A percentile compares a stretch with the other conserved stretches of the same genome.
phyloP scores from a whole-genome alignment of 768 basidiomycete species.

The Leccinum barrowsii region DNA sequence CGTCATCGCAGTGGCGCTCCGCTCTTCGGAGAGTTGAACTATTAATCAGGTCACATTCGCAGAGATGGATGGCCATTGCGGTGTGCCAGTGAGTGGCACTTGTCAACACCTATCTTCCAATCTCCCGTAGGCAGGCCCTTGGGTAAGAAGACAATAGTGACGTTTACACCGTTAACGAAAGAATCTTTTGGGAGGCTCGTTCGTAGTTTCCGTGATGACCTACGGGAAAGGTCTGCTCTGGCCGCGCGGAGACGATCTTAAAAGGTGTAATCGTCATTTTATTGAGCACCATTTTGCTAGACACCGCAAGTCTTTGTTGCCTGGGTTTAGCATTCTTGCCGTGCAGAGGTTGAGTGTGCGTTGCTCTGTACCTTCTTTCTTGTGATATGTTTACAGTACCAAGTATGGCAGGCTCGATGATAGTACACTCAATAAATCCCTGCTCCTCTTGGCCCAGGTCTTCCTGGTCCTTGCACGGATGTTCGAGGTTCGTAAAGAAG shows the following conservation, averaged over 20 bases:
- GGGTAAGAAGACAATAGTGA: neutral
- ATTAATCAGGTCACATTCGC: no score
- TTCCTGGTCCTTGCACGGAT: slow-evolving; percentile 36
- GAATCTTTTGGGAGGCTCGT: neutral
- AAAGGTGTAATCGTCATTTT: neutral
- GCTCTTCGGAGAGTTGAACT: no score
- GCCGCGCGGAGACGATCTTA: neutral
- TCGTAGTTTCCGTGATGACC: neutral
- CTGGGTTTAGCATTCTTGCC: slow-evolving; percentile 38
- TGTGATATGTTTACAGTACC: neutral
- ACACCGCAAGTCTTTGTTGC: slow-evolving; percentile 36
- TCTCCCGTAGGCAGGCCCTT: no score
- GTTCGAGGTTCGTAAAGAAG: slow-evolving; percentile 24
- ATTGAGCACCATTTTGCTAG: slow-evolving; percentile 9
- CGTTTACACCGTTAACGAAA: neutral
- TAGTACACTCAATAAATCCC: slow-evolving; percentile 31
- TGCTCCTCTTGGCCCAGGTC: slow-evolving; percentile 35
- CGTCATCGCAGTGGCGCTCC: no score
- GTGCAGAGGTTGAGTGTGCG: slow-evolving; percentile 29
- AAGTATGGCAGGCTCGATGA: slow-evolving; percentile 37
- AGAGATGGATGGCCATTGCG: no score
- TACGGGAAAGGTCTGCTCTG: neutral
- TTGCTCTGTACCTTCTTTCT: neutral
- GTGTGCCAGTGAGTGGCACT: no score
- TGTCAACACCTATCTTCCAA: no score